Evolutionary conservation across 2,329 filamentous ascomycete species (phyloP), one percentile per base, ranked within the genome.

Genomic region (Tolypocladium sp.): DNA sequence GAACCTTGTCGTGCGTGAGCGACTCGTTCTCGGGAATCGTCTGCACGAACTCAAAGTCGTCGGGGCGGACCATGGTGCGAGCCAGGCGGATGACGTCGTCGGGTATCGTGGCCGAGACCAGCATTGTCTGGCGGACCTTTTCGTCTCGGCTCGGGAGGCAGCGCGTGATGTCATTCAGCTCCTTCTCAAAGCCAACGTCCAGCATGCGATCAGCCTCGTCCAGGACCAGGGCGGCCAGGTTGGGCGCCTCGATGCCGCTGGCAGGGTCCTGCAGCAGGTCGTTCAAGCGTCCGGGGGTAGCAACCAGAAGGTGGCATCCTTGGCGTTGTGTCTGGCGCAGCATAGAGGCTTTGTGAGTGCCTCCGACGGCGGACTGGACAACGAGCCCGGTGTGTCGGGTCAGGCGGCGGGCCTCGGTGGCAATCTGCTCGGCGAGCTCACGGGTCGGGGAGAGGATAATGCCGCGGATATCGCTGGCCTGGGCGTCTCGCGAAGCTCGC

Each of bases 191-290:
- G 2, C 90, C 94, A 80, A 96, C 94, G 77, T 99, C 94, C 71
- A 99, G 83, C 90, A 99, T 97, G 67, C 94, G 90, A 76, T 99
- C 94, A 68, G 94, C 94, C 80, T 99, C 94, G 67, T 99, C 94
- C 54, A 99, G 87, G 64, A 97, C 92, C 53, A 99, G 82, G 65
- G 94, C 95, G 72, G 91, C 89, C 79, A 97, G 88, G 72, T 90
- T 92, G 73, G 70, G 92, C 73, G 90, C 89, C 27, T 78, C 77
- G 44, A 96, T 83, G 30, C 84, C 82, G 59, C 80, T 83, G 58
- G 71, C 69, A 0, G 77, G 74, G 68, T 96, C 91, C 3, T 80
- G 80, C 33, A 97, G 79, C 44, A 96, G 80, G 71, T 99, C 94
- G 67, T 88, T 82, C 52, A 97, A 77, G 63, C 94, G 88, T 37